Conservation (phyloP, 2,329 filamentous ascomycete species). For the Apiospora phragmitis region DNA sequence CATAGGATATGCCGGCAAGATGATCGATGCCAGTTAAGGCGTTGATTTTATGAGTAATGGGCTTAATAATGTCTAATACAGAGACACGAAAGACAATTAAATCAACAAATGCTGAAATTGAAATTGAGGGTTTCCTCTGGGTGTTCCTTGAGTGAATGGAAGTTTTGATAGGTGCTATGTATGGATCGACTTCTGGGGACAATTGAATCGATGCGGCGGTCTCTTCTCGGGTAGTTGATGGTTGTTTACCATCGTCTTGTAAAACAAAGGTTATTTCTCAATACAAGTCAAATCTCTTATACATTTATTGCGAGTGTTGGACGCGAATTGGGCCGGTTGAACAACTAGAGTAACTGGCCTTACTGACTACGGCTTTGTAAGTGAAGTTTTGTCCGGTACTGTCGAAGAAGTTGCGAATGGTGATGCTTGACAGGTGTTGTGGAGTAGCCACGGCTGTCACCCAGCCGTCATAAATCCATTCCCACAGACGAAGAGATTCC, state of each 20-base stretch:
- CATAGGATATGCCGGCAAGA: constrained; percentile 30
- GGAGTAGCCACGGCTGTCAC: not conserved
- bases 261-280: not conserved
- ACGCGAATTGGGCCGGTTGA: not conserved
- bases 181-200: not conserved
- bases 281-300: not conserved
- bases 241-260: not conserved
- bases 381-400: too few species aligned
- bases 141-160: not conserved
- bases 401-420: not conserved
- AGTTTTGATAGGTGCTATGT: not conserved
- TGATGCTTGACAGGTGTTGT: constrained; percentile 2
- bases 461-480: not conserved
- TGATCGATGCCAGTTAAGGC: not conserved
- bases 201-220: not conserved
- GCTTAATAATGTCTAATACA: constrained; percentile 1
- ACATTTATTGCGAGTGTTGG: not conserved
- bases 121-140: not conserved
- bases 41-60: not conserved
- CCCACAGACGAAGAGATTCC: not conserved
- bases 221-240: not conserved
- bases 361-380: too few species aligned
- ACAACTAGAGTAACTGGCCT: too few species aligned
- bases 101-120: not conserved
- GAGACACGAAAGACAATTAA: not conserved